phyloP scores from a whole-genome alignment of 1,284 basidiomycete species.

The Rhizoctonia solani region DNA sequence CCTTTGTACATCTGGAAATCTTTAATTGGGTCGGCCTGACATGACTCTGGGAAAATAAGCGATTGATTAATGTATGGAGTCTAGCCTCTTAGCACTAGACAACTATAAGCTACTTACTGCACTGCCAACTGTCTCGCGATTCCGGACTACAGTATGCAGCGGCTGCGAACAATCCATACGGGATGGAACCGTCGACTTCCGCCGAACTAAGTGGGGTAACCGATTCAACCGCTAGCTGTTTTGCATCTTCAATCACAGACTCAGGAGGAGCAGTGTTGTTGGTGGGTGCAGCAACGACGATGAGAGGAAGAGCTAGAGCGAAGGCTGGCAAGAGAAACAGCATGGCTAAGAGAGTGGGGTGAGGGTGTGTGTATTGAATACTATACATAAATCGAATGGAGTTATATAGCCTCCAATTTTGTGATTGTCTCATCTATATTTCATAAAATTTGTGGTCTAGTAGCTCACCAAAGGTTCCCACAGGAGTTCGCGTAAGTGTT shows the following conservation, averaged over 20 bases:
- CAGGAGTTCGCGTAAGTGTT: no score
- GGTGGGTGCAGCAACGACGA: not conserved
- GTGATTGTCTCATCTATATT: no score
- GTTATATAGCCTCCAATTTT: no score
- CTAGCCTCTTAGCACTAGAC: no score
- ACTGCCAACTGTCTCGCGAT: conserved; percentile 53
- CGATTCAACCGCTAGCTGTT: conserved; percentile 7
- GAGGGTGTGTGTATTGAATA: no score
- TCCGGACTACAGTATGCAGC: conserved; percentile 58
- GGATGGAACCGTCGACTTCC: conserved; percentile 54
- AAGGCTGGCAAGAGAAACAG: not conserved
- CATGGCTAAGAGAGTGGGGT: conserved; percentile 3
- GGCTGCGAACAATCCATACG: conserved; percentile 60
- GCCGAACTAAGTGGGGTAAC: conserved; percentile 51
- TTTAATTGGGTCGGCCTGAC: conserved; percentile 14
- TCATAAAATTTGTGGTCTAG: no score
- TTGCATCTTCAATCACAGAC: not conserved
- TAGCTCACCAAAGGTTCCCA: no score
- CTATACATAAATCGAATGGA: no score
- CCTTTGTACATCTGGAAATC: conserved; percentile 42
- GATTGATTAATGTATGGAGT: no score
- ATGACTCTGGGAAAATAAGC: conserved; percentile 5
- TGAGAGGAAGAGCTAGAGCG: conserved; percentile 1
- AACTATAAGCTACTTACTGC: conserved; percentile 56
- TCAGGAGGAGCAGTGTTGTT: not conserved